Base-by-base conservation (phyloP, 805 yeast genomes). In the Saccharomycopsis capsularis region DNA sequence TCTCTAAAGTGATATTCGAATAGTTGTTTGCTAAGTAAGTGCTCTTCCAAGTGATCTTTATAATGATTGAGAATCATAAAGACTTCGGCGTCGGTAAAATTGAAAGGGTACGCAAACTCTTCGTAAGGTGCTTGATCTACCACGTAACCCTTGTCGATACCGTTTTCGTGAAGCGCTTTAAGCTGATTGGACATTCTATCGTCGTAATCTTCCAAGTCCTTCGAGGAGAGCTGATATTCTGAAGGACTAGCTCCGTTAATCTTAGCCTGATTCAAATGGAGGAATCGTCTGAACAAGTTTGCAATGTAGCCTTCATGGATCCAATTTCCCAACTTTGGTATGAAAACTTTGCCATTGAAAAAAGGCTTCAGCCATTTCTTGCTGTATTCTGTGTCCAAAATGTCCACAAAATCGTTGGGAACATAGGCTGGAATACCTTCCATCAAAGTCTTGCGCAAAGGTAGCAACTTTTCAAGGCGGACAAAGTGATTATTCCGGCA, bases 401-500 rank as follows among this genome's bases (percentile, higher is more conserved):
- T 27, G 6, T 2, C 41, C 15, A 13, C 23, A 25, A 23, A 49
- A n/a, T 49, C 27, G 22, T 49, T 44, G 11, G 88, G 88, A 15
- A 82, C 64, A 50, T 79, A 71, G 3, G 79, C 76, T 18, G 73
- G 69, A 11, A 75, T 76, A 11, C 81, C 81, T 58, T 83, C 88
- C 56, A 76, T 77, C 46, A 68, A 60, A 0, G 84, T 69, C 35
- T 69, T 58, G 11, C 68, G 59, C 50, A 83, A 60, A 1, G 85
- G 85, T 4, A 75, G 66, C n/a, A 82, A 48, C 50, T 77, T 78
- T 0, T 70, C 64, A 42, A 69, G 59, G 0, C 62, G 55, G 42
- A 69, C 67, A 53, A 76, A 78, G 63, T 83, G 90, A 47, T 71
- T 66, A 61, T 82, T 81, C 50, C 84, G 68, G 60, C 89, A 82